phyloP scores from a whole-genome alignment of 1,284 basidiomycete species.

The Cryptococcus hybrid region DNA sequence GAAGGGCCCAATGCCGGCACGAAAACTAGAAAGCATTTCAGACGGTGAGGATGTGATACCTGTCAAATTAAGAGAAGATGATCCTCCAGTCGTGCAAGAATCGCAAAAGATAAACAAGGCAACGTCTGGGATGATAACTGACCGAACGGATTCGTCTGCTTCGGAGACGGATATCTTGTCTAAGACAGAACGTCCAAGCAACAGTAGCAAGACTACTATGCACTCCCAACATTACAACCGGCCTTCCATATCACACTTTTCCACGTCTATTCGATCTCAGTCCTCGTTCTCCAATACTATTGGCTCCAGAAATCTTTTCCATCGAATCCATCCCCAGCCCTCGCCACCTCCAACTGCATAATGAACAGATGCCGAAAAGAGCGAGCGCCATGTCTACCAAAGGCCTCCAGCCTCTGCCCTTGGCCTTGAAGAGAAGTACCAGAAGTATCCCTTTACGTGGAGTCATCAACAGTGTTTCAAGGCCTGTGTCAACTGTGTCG shows the following conservation, averaged over 20 bases:
- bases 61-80: slow-evolving; percentile 1
- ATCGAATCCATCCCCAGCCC: slow-evolving; percentile 5
- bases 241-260: neutral
- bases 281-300: no score
- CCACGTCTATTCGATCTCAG: no score
- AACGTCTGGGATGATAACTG: neutral
- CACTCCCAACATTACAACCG: neutral
- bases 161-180: neutral
- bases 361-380: neutral
- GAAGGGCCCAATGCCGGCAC: neutral
- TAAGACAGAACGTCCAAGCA: neutral
- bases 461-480: neutral
- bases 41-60: slow-evolving; percentile 6
- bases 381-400: neutral
- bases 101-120: neutral
- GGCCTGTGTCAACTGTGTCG: neutral
- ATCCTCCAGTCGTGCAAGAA: neutral
- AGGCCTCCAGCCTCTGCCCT: neutral
- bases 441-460: neutral
- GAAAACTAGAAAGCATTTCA: neutral
- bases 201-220: slow-evolving; percentile 1
- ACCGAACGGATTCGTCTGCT: neutral
- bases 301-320: neutral
- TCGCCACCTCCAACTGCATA: neutral
- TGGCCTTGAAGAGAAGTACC: neutral